Evolutionary conservation across 768 basidiomycete genomes (phyloP), one percentile per base, ranked within the genome.

Genomic region (Auriculariales sp.): DNA sequence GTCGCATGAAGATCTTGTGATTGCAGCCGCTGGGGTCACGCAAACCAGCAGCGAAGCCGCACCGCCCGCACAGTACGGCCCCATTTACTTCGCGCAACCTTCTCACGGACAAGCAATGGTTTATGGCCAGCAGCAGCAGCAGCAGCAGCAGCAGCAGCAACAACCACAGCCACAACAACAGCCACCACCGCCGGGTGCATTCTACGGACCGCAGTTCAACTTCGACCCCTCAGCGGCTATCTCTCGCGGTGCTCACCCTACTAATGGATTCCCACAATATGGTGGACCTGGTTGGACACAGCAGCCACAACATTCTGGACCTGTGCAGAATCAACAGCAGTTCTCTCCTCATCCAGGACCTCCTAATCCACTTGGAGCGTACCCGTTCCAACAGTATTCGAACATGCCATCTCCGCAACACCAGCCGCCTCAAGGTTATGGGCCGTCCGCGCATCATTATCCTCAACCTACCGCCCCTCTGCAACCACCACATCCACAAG

Each of bases 221-320:
- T n/a, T n/a, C n/a, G n/a, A n/a, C n/a, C n/a, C n/a, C n/a, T 74
- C 74, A 3, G 73, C 77, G 15, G 70, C 67, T 32, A 81, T 79
- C 58, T 79, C 83, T 15, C 79, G 81, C 46, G 78, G 74, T 55
- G 86, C 83, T 24, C n/a, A n/a, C n/a, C n/a, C n/a, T n/a, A n/a
- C n/a, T n/a, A n/a, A n/a, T 17, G 12, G 12, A 34, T 12, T 12
- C 48, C 47, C 24, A 19, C 22, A 31, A 11, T 35, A 39, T 28
- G 35, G 35, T 2, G 24, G 35, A 35, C 48, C 49, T 10, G 46
- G 48, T 19, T 50, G 27, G 14, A 47, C 22, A 4, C 52, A 50
- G 14, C 30, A 33, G 14, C 45, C 30, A 22, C 48, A 48, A 15
- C 32, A 14, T 4, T 45, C 49, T 47, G 11, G 30, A 4, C 49